Percentiles rank a stretch among this genome's conserved stretches.
Evolutionary conservation across 164 flowering plant genomes (phyloP).

Genomic region (Saururus chinensis): DNA sequence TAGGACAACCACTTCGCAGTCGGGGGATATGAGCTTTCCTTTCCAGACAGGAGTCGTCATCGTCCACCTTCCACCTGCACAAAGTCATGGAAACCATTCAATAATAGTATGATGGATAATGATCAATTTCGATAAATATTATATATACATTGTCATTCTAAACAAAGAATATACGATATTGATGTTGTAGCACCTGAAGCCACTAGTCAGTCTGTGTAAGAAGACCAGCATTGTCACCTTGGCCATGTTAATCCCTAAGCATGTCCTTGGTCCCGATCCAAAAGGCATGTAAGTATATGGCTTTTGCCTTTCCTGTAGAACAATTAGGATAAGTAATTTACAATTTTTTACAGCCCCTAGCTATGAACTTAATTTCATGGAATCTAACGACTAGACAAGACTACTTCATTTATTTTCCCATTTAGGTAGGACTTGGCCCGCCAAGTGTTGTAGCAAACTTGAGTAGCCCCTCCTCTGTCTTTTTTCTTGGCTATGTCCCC

Average conservation of each 20-base stretch:
- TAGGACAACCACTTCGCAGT: constrained; percentile 6
- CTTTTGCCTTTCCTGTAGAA: constrained; percentile 28
- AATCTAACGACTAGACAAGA: no score
- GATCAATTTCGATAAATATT: no score
- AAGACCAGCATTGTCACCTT: constrained; percentile 46
- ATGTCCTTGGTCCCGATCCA: constrained; percentile 47
- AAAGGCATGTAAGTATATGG: constrained; percentile 48
- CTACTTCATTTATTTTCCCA: no score
- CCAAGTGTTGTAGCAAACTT: no score
- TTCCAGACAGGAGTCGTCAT: constrained; percentile 2
- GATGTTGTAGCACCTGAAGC: constrained; percentile 29
- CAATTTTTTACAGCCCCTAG: no score
- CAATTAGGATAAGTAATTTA: no score
- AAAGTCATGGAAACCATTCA: neutral
- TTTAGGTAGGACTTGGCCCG: no score
- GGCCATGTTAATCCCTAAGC: constrained; percentile 34
- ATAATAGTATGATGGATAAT: neutral
- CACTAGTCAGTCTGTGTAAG: constrained; percentile 37
- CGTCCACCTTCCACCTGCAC: constrained; percentile 8
- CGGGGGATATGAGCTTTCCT: constrained; percentile 8
- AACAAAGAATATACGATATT: neutral
- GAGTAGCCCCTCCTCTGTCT: no score
- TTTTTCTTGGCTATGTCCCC: no score
- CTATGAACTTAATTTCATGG: no score
- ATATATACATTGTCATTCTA: no score